Base-by-base conservation (phyloP, 108 stramenopile genomes). In the Nitzschia putrida region DNA sequence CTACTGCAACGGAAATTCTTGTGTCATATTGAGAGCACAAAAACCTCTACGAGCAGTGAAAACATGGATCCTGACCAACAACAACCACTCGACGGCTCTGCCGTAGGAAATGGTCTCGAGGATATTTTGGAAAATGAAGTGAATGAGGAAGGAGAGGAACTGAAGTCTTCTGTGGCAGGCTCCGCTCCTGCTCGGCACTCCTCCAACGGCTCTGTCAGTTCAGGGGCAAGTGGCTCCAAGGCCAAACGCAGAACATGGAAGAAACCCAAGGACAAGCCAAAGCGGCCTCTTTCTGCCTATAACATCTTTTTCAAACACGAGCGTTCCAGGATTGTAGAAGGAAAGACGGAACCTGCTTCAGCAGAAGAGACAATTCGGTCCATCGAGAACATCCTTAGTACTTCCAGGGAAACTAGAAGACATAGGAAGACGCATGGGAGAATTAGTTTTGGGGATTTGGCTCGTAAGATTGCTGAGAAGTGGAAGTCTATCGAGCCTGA, bases 381-480 rank as follows among this genome's bases (percentile, higher is more conserved):
- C 50, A 71, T 77, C 25, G 76, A 77, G 45, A 23, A 44, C 22
- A 77, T 77, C 37, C 51, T 77, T 3, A 51, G 49, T 25, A 71
- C 69, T 18, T 77, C 76, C 4, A 43, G 61, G 5, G 69, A 66
- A 51, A 65, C 69, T 7, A 41, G 69, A 53, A 42, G 68, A 25
- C 63, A 71, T 24, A 79, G 88, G 3, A 86, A 87, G 64, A 79
- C 81, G 42, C 88, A 89, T 50, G 90, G 90, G 2, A 83, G 81
- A 56, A 92, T 92, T 53, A 82, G 85, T 18, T 92, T 92, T 74
- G 78, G 78, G 25, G 87, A 88, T 61, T 69, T 91, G 11, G 88
- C 88, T 14, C 71, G 87, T 2, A 79, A 72, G 59, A 87, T 91
- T 56, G 84, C 87, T 41, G 78, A 79, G 10, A 74, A 77, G 43